Base-by-base conservation (phyloP, 116 monocot genomes). In the Phalaenopsis hybrid region DNA sequence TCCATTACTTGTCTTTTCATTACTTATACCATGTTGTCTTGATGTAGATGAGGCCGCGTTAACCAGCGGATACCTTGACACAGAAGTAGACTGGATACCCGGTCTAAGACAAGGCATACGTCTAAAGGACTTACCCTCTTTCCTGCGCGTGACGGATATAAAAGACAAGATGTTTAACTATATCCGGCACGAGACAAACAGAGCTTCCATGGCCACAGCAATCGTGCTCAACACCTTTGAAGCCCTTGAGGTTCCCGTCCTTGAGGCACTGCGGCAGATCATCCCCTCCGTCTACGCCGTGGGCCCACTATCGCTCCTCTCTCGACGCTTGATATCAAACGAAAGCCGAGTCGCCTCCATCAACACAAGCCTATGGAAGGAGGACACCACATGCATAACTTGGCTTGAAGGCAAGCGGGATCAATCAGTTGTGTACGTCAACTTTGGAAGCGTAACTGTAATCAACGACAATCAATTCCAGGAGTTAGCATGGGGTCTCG, bases 41-140 rank as follows among this genome's bases (percentile, higher is more conserved):
- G 7, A 12, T 46, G 6, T 4, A 68, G 80, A 67, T 70, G 25
- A 46, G 44, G 58, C 4, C 2, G 80, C 69, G 45, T 0, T 81
- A 7, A 68, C 7, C 69, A 81, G 61, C 13, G 80, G 80, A 15
- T 81, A 23, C 48, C 80, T 68, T 11, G 48, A 70, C 44, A 81
- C 68, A n/a, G 43, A 41, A n/a, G 43, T 81, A 21, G 80, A 81
- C 48, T 81, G 80, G 80, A 81, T 81, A 20, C 69, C 80, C 8
- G 80, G 80, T 20, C 76, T 77, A 59, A 49, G 13, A 41, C 23
- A 70, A n/a, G 68, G 68, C 45, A 81, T 70, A 5, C 18, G 44
- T 13, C 80, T 81, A 1, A 81, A 81, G 44, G 67, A 81, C 20
- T 41, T 81, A 3, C 63, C 63, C 23, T 48, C 9, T 1, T 81